A percentile compares a stretch with the other conserved stretches of the same genome.
These are phyloP conservation scores for Paratinospora sagittata DNA, from an alignment of 164 flowering plant species.

Conservation along the genomic window DNA sequence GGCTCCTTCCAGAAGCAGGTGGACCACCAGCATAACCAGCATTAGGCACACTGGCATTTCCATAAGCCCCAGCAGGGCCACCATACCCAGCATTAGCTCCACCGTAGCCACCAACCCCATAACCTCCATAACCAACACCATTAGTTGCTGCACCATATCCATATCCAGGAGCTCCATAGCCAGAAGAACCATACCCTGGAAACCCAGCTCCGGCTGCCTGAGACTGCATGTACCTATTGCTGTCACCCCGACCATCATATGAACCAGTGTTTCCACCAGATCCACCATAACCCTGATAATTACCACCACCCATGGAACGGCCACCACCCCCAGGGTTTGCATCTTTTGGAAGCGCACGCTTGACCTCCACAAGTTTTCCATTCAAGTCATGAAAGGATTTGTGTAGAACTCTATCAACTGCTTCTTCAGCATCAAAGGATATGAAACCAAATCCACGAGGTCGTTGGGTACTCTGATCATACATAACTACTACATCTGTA, in stretches of 20 bases:
- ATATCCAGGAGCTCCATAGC: constrained; percentile 66
- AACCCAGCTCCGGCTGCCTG: constrained; percentile 66
- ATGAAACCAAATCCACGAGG: constrained; percentile 87
- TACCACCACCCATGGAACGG: constrained; percentile 56
- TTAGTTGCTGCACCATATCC: constrained; percentile 70
- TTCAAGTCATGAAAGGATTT: constrained; percentile 74
- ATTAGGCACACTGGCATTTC: constrained; percentile 55
- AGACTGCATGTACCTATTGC: constrained; percentile 69
- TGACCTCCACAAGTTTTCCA: constrained; percentile 83
- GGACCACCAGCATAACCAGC: constrained; percentile 71
- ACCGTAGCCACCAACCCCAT: constrained; percentile 56
- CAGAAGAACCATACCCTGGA: constrained; percentile 72
- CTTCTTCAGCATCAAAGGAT: constrained; percentile 69
- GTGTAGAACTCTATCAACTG: constrained; percentile 56
- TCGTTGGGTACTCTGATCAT: constrained; percentile 77
- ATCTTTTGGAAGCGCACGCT: constrained; percentile 76
- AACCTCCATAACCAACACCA: constrained; percentile 78
- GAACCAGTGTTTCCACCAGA: constrained; percentile 50
- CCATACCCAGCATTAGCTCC: constrained; percentile 58
- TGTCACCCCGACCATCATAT: constrained; percentile 71
- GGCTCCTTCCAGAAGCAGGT: constrained; percentile 57
- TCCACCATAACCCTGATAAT: constrained; percentile 62
- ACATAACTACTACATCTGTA: constrained; percentile 81
- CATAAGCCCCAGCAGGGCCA: constrained; percentile 69
- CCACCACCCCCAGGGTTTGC: constrained; percentile 52